phyloP scores from a whole-genome alignment of 2,329 filamentous ascomycete genomes.

The Calonectria pauciramosa region DNA sequence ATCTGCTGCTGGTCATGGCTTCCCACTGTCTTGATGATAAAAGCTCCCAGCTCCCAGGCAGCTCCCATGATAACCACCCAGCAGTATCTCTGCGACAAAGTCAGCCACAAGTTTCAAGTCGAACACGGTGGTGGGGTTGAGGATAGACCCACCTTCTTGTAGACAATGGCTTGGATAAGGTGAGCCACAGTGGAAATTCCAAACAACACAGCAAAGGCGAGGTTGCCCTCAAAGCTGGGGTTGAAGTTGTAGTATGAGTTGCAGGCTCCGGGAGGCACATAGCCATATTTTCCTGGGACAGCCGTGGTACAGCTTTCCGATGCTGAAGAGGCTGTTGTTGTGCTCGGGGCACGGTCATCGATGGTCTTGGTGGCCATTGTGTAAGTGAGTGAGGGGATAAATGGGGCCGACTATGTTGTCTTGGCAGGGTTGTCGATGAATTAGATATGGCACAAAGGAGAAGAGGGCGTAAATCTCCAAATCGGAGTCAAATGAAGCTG shows the following conservation, averaged over 20 bases:
- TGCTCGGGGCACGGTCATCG: constrained; percentile 21
- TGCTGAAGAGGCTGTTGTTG: constrained; percentile 50
- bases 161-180: constrained; percentile 45
- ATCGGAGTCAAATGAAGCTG: neutral
- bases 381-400: neutral
- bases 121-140: neutral
- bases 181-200: constrained; percentile 46
- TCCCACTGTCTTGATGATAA: constrained; percentile 53
- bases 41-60: constrained; percentile 56
- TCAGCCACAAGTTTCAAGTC: constrained; percentile 5
- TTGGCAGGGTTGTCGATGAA: neutral
- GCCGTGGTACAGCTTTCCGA: constrained; percentile 51
- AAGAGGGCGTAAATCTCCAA: neutral
- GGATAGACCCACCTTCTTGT: constrained; percentile 46
- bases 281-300: constrained; percentile 49
- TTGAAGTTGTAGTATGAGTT: constrained; percentile 51
- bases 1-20: constrained; percentile 54
- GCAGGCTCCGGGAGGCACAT: constrained; percentile 49
- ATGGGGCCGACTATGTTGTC: neutral
- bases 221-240: constrained; percentile 51
- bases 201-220: constrained; percentile 50
- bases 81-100: constrained; percentile 44
- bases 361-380: constrained; percentile 39
- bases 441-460: neutral
- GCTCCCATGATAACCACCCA: constrained; percentile 58